Base-by-base conservation (phyloP, 2,329 filamentous ascomycete species). In the Neofusicoccum cordaticola region DNA sequence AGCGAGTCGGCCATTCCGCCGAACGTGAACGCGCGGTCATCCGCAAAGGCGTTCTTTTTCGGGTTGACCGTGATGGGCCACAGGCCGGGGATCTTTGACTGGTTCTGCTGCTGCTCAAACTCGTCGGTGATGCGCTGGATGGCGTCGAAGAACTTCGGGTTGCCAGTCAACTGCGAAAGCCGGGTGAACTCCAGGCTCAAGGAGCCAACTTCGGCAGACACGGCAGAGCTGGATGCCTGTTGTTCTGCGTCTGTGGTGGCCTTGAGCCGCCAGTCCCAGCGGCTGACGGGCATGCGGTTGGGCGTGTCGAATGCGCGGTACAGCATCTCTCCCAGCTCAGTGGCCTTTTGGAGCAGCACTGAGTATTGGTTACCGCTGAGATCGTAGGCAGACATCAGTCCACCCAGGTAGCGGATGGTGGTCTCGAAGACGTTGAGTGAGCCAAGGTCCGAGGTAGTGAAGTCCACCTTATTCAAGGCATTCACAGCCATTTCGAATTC, bases 401-500 rank as follows among this genome's bases (percentile, higher is more conserved):
- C 77, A 2, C 77, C 77, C 3, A 79, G 65, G 63, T 77, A 78
- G 17, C 77, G 70, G 60, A 79, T 79, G 4, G 75, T 78, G 0
- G 77, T 78, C 67, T 79, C 77, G 51, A 79, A 79, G 13, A 79
- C 69, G 64, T 78, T 78, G 27, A 79, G 27, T 12, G 68, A 70
- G 27, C 69, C 58, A 15, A 71, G 67, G 4, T 69, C 71, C 9
- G 81, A 79, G 4, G 75, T 77, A 1, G 79, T 77, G 75, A 86
- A 88, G 72, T 88, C 83, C 67, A 88, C 79, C 11, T 79, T 79
- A 45, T 79, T 80, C 2, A 83, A 79, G 2, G 82, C 84, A 34
- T 77, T 75, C 2, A 83, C 81, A 4, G 86, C 85, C 19, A 81
- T 73, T 57, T 82, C 75, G 68, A 89, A 88, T 37, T 89, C 86